phyloP scores from a whole-genome alignment of 768 basidiomycete genomes.

The Tephrocybe sp. region DNA sequence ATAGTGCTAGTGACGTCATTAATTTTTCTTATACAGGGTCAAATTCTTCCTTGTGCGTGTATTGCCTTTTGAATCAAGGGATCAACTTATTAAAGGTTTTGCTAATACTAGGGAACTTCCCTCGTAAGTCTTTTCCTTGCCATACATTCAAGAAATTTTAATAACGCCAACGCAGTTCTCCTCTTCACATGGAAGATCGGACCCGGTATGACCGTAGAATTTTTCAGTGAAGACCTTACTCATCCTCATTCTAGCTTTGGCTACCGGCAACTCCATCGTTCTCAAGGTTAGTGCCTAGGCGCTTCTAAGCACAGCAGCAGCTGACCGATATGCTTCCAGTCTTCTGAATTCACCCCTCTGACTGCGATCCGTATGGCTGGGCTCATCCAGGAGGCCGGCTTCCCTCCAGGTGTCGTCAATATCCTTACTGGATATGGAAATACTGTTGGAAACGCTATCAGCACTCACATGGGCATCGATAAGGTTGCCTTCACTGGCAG shows the following conservation, averaged over 20 bases:
- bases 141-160: not conserved
- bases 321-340: conserved; percentile 30
- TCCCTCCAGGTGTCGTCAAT: conserved; percentile 80
- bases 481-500: conserved; percentile 56
- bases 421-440: conserved; percentile 70
- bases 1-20: not conserved
- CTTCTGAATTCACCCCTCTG: conserved; percentile 77
- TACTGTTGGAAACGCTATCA: conserved; percentile 68
- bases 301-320: not conserved
- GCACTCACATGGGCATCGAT: conserved; percentile 66
- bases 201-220: conserved; percentile 47
- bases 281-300: conserved; percentile 43
- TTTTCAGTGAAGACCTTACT: not conserved
- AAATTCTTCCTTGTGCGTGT: conserved; percentile 29
- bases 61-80: not conserved
- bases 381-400: conserved; percentile 71
- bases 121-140: conserved; percentile 29
- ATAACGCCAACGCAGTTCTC: conserved; percentile 33
- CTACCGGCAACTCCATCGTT: conserved; percentile 76
- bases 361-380: conserved; percentile 55
- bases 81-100: not conserved
- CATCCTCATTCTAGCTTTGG: conserved; percentile 53
- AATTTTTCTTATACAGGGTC: conserved; percentile 16
- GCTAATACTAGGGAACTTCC: conserved; percentile 61
- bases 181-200: conserved; percentile 79